Percentiles rank a stretch among this genome's conserved stretches.
Conservation (phyloP, 345 rosid genomes). For the Hibiscus tridactylites region DNA sequence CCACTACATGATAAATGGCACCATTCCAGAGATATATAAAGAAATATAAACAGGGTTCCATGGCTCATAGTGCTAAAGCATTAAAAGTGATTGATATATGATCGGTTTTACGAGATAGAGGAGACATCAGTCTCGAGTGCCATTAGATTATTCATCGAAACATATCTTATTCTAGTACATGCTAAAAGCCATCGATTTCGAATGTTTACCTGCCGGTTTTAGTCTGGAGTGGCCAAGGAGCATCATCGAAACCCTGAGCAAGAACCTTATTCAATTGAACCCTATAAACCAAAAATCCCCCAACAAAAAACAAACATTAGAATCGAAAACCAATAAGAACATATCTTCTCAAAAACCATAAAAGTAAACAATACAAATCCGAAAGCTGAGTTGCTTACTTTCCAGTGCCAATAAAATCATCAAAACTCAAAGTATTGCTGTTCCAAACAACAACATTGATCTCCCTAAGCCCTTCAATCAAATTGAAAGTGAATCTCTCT, state of each 20-base stretch:
- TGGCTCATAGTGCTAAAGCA: too few species aligned
- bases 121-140: too few species aligned
- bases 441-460: slow-evolving; percentile 57
- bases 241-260: slow-evolving; percentile 67
- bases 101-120: too few species aligned
- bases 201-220: slow-evolving; percentile 65
- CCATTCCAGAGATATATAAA: not conserved
- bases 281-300: slow-evolving; percentile 31
- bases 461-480: slow-evolving; percentile 84
- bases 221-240: slow-evolving; percentile 66
- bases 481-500: slow-evolving; percentile 67
- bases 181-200: not conserved
- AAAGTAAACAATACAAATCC: not conserved
- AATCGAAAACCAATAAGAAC: slow-evolving; percentile 6
- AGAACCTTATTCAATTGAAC: slow-evolving; percentile 71
- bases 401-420: slow-evolving; percentile 84
- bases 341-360: not conserved
- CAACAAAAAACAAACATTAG: not conserved
- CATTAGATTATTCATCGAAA: not conserved
- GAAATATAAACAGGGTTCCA: too few species aligned
- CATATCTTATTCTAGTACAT: not conserved
- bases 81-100: too few species aligned
- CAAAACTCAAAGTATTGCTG: slow-evolving; percentile 54
- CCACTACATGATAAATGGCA: not conserved
- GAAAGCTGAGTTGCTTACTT: slow-evolving; percentile 36